These are phyloP conservation scores for Alliaria petiolata DNA, from an alignment of 345 rosid species.

Conservation along the genomic window DNA sequence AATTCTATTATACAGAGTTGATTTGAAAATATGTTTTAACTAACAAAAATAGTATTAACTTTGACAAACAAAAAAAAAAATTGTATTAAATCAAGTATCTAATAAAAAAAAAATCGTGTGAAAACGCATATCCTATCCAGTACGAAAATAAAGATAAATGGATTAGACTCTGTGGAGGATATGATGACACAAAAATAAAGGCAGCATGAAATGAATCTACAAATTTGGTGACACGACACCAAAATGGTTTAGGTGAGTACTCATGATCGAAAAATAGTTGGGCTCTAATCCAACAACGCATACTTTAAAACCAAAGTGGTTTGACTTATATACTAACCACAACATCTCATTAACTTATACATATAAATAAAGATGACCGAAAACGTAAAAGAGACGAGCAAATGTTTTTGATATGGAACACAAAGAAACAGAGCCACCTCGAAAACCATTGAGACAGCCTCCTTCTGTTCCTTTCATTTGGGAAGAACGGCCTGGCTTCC, in stretches of 20 bases:
- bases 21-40: no score
- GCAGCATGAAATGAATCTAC: slow-evolving; percentile 7
- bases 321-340: slow-evolving; percentile 9
- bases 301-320: slow-evolving; percentile 7
- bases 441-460: slow-evolving; percentile 51
- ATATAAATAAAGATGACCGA: slow-evolving; percentile 8
- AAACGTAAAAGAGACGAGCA: neutral
- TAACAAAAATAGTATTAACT: no score
- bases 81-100: no score
- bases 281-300: slow-evolving; percentile 18
- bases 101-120: no score
- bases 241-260: slow-evolving; percentile 31
- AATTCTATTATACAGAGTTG: no score
- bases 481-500: slow-evolving; percentile 79
- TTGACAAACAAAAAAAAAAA: no score
- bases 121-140: no score
- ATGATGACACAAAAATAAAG: slow-evolving; percentile 8
- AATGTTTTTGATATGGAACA: slow-evolving; percentile 31
- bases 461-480: slow-evolving; percentile 80
- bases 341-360: slow-evolving; percentile 11
- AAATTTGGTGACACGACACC: slow-evolving; percentile 25
- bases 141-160: no score
- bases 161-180: slow-evolving; percentile 6
- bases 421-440: slow-evolving; percentile 23
- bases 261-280: slow-evolving; percentile 19